phyloP scores from a whole-genome alignment of 1,284 basidiomycete genomes.

The Cryptococcus sp. region DNA sequence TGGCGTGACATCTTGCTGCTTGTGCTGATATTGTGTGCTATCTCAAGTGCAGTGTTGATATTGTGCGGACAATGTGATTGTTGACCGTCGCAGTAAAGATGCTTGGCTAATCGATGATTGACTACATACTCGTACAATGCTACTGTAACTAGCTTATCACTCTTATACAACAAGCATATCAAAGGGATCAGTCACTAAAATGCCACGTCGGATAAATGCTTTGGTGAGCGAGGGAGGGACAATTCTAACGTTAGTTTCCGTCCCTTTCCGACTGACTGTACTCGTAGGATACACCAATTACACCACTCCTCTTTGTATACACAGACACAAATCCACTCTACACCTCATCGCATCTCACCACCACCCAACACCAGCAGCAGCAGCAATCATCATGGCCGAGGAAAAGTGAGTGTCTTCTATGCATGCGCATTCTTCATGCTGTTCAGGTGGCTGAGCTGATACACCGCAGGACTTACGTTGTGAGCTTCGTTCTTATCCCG shows the following conservation, averaged over 20 bases:
- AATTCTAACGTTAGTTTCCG: background rate
- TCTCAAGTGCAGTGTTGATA: background rate
- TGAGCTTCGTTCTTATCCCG: conserved; percentile 25
- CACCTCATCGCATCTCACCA: background rate
- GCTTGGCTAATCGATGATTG: background rate
- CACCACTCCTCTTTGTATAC: background rate
- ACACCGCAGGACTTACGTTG: conserved; percentile 45
- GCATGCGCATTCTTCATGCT: background rate
- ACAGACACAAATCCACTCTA: background rate
- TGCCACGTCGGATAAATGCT: background rate
- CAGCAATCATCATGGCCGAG: conserved; percentile 40
- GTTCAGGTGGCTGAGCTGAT: background rate
- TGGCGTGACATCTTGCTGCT: conserved; percentile 35
- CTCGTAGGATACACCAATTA: background rate
- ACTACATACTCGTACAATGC: background rate
- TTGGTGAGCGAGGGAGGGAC: too few relatives aligned
- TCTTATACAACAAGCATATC: background rate
- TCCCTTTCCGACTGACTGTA: background rate
- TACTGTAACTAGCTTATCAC: background rate
- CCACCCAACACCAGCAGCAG: conserved; percentile 2
- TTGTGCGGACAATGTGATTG: background rate
- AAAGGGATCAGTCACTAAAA: background rate
- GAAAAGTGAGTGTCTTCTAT: conserved; percentile 39
- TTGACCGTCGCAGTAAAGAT: background rate
- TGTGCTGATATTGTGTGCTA: background rate